A percentile compares a stretch with the other conserved stretches of the same genome.
Evolutionary conservation across 2,329 filamentous ascomycete genomes (phyloP).

Genomic region (Colletotrichum acutatum): DNA sequence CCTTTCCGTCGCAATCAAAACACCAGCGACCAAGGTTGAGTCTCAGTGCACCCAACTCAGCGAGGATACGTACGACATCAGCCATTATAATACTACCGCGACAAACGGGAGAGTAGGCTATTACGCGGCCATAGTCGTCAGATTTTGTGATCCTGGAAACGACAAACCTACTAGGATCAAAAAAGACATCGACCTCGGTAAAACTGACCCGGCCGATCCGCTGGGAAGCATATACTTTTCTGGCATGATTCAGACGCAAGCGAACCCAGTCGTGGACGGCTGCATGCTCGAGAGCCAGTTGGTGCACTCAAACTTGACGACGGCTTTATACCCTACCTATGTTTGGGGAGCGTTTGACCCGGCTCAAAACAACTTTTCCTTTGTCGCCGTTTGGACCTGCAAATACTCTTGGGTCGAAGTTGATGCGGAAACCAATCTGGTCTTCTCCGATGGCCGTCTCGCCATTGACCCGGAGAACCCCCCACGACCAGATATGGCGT

Average conservation of each 20-base stretch:
- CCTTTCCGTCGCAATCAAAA: not conserved
- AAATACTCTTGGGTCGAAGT: conserved; percentile 16
- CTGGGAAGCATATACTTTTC: too few relatives aligned
- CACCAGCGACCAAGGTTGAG: not conserved
- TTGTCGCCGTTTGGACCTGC: conserved; percentile 3
- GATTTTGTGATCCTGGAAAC: too few relatives aligned
- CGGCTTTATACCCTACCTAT: not conserved
- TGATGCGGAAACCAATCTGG: conserved; percentile 7
- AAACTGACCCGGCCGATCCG: too few relatives aligned
- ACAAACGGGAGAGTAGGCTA: not conserved
- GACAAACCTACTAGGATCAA: too few relatives aligned
- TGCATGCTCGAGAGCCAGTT: too few relatives aligned
- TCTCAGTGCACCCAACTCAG: not conserved
- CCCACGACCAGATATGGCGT: not conserved
- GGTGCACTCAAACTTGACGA: not conserved
- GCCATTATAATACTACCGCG: not conserved
- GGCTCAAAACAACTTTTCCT: not conserved
- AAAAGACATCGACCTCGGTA: too few relatives aligned
- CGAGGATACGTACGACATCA: not conserved
- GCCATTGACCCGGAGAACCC: conserved; percentile 15
- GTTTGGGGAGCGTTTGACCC: not conserved
- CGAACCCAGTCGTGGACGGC: too few relatives aligned
- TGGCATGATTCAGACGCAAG: too few relatives aligned
- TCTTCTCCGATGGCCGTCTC: not conserved
- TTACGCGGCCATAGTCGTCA: not conserved